Conservation (phyloP, 305 asterid genomes). For the Rubia peregrina region DNA sequence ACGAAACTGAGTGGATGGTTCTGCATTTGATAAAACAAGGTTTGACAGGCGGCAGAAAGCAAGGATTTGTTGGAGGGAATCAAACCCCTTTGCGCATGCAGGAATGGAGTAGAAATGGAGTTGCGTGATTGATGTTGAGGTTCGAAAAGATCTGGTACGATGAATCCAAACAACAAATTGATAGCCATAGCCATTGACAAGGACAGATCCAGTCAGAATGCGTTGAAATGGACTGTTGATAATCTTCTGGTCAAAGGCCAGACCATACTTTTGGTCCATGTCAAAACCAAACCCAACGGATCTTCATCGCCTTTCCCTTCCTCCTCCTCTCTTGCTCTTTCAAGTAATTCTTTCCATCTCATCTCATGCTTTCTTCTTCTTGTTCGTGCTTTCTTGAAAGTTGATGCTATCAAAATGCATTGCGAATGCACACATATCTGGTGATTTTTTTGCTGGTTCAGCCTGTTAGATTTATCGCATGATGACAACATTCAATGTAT, state of each 20-base stretch:
- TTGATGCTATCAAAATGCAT: neutral
- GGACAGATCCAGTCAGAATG: constrained; percentile 27
- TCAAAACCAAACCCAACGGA: constrained; percentile 20
- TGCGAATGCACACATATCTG: neutral
- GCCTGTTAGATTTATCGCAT: neutral
- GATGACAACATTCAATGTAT: neutral
- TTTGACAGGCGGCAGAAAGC: neutral
- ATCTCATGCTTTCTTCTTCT: neutral
- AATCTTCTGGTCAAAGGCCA: constrained; percentile 27
- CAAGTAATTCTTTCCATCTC: constrained; percentile 16
- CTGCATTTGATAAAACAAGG: constrained; percentile 2
- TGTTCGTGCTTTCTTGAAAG: too few species aligned
- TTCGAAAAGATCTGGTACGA: neutral
- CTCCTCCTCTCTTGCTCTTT: constrained; percentile 6
- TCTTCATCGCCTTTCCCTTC: constrained; percentile 7
- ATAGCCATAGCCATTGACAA: constrained; percentile 32
- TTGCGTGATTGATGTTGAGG: neutral
- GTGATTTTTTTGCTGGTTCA: neutral
- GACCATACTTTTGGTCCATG: constrained; percentile 25
- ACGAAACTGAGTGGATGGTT: constrained; percentile 26
- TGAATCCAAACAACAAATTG: constrained; percentile 17
- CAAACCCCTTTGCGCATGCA: neutral
- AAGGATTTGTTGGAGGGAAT: neutral
- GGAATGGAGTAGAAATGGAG: neutral
- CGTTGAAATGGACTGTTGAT: constrained; percentile 30